phyloP scores from a whole-genome alignment of 2,329 filamentous ascomycete genomes.

The Acrocalymma vagum region DNA sequence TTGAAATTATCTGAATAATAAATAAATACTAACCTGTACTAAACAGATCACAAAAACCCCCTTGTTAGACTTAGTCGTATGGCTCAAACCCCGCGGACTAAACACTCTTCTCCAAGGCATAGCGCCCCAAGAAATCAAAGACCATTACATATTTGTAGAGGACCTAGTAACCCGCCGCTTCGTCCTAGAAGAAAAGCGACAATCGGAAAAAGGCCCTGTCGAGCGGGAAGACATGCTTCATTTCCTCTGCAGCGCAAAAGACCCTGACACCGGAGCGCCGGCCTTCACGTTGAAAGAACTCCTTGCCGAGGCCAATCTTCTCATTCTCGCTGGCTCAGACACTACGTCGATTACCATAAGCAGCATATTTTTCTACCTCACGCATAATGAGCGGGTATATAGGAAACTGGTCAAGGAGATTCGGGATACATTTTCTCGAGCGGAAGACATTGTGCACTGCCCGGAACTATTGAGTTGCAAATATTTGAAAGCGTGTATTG shows the following conservation, averaged over 20 bases:
- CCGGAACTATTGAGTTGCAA: conserved; percentile 10
- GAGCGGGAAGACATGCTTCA: conserved; percentile 47
- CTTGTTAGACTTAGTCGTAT: conserved; percentile 14
- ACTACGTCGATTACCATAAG: conserved; percentile 16
- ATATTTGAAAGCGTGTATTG: conserved; percentile 25
- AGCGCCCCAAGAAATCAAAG: conserved; percentile 9
- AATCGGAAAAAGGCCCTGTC: conserved; percentile 6
- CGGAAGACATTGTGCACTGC: conserved; percentile 16
- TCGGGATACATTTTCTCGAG: conserved; percentile 8
- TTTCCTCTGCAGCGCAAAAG: conserved; percentile 48
- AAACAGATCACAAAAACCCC: conserved; percentile 18
- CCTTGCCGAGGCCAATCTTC: conserved; percentile 27
- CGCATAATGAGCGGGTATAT: conserved; percentile 12
- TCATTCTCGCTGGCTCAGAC: conserved; percentile 24
- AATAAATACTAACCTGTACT: not conserved
- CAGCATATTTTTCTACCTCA: conserved; percentile 20
- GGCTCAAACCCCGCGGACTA: conserved; percentile 20
- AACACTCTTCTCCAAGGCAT: conserved; percentile 13
- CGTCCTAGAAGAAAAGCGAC: conserved; percentile 1
- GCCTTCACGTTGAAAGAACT: conserved; percentile 46
- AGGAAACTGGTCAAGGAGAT: conserved; percentile 23
- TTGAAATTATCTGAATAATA: not conserved
- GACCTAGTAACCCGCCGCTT: conserved; percentile 7
- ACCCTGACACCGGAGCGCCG: conserved; percentile 47
- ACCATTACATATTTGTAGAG: conserved; percentile 13